Evolutionary conservation across 176 grass and related monocot genomes (phyloP), one percentile per base, ranked within the genome.

Genomic region (Oryza coarctata): DNA sequence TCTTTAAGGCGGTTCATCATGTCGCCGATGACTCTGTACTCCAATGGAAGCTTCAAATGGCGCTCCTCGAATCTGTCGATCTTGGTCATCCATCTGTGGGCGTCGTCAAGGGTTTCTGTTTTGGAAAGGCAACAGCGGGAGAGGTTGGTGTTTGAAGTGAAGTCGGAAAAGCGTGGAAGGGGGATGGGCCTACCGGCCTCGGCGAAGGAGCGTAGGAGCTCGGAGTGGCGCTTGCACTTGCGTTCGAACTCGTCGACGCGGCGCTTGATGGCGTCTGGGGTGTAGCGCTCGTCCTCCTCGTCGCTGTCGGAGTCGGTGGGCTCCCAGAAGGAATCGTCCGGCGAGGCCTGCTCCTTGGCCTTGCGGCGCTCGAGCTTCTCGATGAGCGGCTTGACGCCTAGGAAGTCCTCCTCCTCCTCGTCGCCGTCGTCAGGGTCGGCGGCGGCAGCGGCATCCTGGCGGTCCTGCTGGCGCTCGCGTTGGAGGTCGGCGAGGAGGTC

Each of bases 11-110:
- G 87, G 70, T 93, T 95, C 92, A 93, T 98, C 90, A 90, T 84
- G 90, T 95, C 90, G 22, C 92, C 90, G 9, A 98, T 93, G 29
- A 98, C 95, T 52, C 95, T 89, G 87, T 98, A 98, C 80, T 98
- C 95, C 8, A 98, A 69, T 4, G 90, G 92, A 47, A 98, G 72
- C 26, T 92, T 94, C 39, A 94, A 77, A 65, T 98, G 84, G 17
- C 90, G 75, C 61, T 98, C 83, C 86, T 98, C 92, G 68, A 98
- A 98, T 62, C 84, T 93, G 78, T 91, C 68, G 36, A 98, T 95
- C 63, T 91, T 91, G 6, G 78, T 93, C 92, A 91, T 98, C 84
- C 88, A 91, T 55, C 93, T 94, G 68, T 93, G 88, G 69, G 90
- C 95, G 35, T 91, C 95, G 66, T 98, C 92, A 36, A 98, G 88